Conservation (phyloP, 2,329 filamentous ascomycete species). For the Thelonectria olida region DNA sequence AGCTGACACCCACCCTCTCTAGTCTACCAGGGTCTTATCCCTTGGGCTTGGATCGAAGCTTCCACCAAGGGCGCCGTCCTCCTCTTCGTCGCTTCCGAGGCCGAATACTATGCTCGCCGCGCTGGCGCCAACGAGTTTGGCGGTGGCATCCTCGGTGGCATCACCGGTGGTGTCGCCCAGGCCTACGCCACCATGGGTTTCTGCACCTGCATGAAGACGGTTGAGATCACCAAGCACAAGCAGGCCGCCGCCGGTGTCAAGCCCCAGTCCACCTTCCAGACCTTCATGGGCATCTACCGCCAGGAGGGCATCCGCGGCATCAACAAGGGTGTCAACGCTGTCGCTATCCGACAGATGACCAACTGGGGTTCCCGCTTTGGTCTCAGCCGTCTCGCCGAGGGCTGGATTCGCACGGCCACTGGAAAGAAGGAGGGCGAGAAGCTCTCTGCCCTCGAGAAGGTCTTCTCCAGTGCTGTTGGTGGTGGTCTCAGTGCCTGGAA, state of each 20-base stretch:
- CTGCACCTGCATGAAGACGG: constrained; percentile 99
- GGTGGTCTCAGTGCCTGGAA: constrained; percentile 98
- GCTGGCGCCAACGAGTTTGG: constrained; percentile 88
- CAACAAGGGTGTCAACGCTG: constrained; percentile 98
- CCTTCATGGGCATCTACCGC: constrained; percentile 97
- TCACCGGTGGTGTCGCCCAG: constrained; percentile 94
- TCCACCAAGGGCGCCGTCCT: constrained; percentile 99
- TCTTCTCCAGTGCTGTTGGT: constrained; percentile 84
- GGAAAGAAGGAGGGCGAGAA: constrained; percentile 84
- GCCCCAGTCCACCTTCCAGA: constrained; percentile 89
- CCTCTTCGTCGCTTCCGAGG: constrained; percentile 98
- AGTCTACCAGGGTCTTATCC: constrained; percentile 99
- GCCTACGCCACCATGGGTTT: constrained; percentile 99
- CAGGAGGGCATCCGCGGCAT: constrained; percentile 93
- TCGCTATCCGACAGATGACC: constrained; percentile 98
- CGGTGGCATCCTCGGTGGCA: constrained; percentile 88
- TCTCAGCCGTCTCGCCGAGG: constrained; percentile 89
- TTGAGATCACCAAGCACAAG: constrained; percentile 99
- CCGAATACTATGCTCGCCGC: constrained; percentile 90
- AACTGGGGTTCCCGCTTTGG: constrained; percentile 99
- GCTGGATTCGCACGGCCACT: constrained; percentile 80
- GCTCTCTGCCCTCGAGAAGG: constrained; percentile 85
- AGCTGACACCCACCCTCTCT: constrained; percentile 41
- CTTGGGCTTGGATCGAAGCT: constrained; percentile 99
- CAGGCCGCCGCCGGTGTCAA: constrained; percentile 83